A percentile compares a stretch with the other conserved stretches of the same genome.
phyloP scores from a whole-genome alignment of 371 early-diverging fungal genomes.

The Sanchytrium tribonematis region DNA sequence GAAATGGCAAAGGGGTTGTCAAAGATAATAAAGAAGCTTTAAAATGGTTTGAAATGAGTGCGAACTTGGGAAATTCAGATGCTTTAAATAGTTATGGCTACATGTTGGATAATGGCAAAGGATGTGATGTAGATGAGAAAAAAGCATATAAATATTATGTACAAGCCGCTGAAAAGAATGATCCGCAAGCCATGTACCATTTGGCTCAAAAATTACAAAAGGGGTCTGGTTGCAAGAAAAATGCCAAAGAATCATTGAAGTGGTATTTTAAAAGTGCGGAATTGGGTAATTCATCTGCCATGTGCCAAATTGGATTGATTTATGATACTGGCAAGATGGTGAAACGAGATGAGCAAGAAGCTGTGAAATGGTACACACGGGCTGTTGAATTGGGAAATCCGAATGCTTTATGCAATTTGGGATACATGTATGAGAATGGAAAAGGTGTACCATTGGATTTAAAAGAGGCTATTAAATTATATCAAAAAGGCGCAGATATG shows the following conservation, averaged over 20 bases:
- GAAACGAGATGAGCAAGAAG: slow-evolving; percentile 3
- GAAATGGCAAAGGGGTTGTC: slow-evolving; percentile 7
- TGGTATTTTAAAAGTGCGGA: neutral
- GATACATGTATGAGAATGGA: slow-evolving; percentile 9
- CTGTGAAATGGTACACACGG: slow-evolving; percentile 10
- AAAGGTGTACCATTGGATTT: no score
- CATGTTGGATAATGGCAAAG: slow-evolving; percentile 8
- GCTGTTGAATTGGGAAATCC: slow-evolving; percentile 8
- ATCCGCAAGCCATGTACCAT: no score
- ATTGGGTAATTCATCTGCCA: neutral
- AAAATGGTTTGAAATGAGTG: neutral
- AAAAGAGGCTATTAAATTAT: no score
- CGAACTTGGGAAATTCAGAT: neutral
- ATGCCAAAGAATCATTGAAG: neutral
- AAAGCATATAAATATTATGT: no score
- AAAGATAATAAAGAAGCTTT: no score
- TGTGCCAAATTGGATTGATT: slow-evolving; percentile 4
- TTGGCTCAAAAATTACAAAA: no score
- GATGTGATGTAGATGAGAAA: no score
- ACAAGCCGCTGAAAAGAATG: no score
- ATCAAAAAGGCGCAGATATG: no score
- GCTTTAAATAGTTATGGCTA: slow-evolving; percentile 3
- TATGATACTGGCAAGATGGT: slow-evolving; percentile 7
- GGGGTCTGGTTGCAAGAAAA: no score
- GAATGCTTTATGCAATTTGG: slow-evolving; percentile 11